A percentile compares a stretch with the other conserved stretches of the same genome.
Evolutionary conservation across 805 yeast genomes (phyloP).

Genomic region (Lipomyces starkeyi): DNA sequence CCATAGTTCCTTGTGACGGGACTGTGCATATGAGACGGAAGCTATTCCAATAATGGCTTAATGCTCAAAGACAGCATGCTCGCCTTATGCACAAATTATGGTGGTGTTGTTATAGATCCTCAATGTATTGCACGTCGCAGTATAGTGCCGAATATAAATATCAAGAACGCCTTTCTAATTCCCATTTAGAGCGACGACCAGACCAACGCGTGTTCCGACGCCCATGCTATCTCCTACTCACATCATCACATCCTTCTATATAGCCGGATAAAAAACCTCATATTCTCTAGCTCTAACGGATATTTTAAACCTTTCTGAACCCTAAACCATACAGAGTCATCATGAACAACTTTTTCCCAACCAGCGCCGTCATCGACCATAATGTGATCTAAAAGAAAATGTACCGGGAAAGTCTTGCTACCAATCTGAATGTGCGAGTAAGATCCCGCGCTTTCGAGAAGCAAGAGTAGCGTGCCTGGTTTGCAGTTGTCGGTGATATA

Average conservation of each 20-base stretch:
- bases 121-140: no score
- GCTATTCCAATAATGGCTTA: no score
- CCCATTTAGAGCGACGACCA: no score
- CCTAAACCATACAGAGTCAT: slow-evolving; percentile 86
- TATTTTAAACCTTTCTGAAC: slow-evolving; percentile 57
- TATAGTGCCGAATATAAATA: no score
- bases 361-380: slow-evolving; percentile 46
- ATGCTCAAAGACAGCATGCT: not conserved
- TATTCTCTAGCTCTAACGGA: slow-evolving; percentile 76
- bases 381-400: slow-evolving; percentile 76
- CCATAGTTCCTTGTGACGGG: no score
- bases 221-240: not conserved
- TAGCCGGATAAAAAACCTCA: slow-evolving; percentile 82
- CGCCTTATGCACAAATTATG: not conserved
- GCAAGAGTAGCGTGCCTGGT: slow-evolving; percentile 63
- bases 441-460: slow-evolving; percentile 89
- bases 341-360: slow-evolving; percentile 70
- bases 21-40: not conserved
- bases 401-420: slow-evolving; percentile 77
- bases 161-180: not conserved
- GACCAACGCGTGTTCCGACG: not conserved
- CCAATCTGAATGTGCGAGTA: slow-evolving; percentile 82
- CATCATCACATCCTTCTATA: slow-evolving; percentile 58
- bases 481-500: slow-evolving; percentile 57
- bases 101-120: not conserved